A percentile compares a stretch with the other conserved stretches of the same genome.
Conservation (phyloP, 2,329 filamentous ascomycete species). For the Alternaria triticina region DNA sequence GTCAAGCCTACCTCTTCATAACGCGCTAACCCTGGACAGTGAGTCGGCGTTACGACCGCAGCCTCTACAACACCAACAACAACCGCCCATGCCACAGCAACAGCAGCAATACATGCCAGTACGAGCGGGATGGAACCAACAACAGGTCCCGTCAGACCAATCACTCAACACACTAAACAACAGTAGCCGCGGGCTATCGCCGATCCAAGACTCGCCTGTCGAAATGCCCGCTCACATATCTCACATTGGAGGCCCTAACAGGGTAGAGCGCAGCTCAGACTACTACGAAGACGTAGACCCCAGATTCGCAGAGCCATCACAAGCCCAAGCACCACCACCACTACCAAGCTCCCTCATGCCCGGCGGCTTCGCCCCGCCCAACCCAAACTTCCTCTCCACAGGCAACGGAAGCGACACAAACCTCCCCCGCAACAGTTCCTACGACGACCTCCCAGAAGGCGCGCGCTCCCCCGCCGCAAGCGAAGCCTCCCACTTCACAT, state of each 20-base stretch:
- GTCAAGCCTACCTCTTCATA: too few relatives aligned
- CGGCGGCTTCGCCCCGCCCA: slow-evolving; percentile 41
- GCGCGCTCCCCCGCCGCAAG: slow-evolving; percentile 74
- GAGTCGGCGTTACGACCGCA: slow-evolving; percentile 14
- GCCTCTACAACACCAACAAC: slow-evolving; percentile 29
- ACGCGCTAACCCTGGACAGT: slow-evolving; percentile 22
- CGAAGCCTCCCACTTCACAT: slow-evolving; percentile 86
- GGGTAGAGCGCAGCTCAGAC: slow-evolving; percentile 49
- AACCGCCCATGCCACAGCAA: slow-evolving; percentile 19
- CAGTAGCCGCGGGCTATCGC: slow-evolving; percentile 46
- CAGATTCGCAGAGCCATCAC: slow-evolving; percentile 69
- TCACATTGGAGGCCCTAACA: slow-evolving; percentile 26
- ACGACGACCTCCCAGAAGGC: slow-evolving; percentile 69
- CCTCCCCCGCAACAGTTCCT: slow-evolving; percentile 56
- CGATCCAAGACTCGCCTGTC: slow-evolving; percentile 49
- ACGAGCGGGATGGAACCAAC: slow-evolving; percentile 54
- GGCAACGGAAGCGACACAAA: slow-evolving; percentile 37
- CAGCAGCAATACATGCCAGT: slow-evolving; percentile 53
- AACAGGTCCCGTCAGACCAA: slow-evolving; percentile 34
- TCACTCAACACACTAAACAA: slow-evolving; percentile 29
- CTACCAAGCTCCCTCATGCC: slow-evolving; percentile 44
- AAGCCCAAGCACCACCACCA: slow-evolving; percentile 31
- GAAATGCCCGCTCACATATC: slow-evolving; percentile 42
- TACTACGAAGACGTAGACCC: slow-evolving; percentile 97
- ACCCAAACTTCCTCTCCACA: slow-evolving; percentile 33